A percentile compares a stretch with the other conserved stretches of the same genome.
Conservation (phyloP, 148 eudicot species). For the Tetragonia tetragonoides region DNA sequence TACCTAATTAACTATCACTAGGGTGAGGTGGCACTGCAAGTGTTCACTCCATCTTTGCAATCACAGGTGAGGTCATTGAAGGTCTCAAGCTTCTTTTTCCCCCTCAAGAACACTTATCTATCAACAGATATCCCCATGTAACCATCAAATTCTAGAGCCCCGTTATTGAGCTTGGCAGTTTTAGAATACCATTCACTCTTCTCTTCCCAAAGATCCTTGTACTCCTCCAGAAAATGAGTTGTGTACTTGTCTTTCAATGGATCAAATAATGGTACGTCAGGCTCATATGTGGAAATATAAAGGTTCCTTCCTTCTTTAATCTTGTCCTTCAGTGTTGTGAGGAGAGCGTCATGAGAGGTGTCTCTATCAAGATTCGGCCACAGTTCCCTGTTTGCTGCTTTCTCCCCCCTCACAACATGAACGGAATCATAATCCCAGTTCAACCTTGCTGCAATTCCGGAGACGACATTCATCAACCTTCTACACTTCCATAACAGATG, state of each 20-base stretch:
- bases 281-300: slow-evolving; percentile 74
- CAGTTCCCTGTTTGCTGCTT: slow-evolving; percentile 62
- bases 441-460: slow-evolving; percentile 63
- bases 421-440: slow-evolving; percentile 93
- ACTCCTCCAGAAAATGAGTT: slow-evolving; percentile 80
- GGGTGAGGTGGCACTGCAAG: slow-evolving; percentile 55
- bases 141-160: slow-evolving; percentile 84
- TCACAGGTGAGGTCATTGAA: slow-evolving; percentile 91
- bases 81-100: slow-evolving; percentile 86
- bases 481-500: slow-evolving; percentile 84
- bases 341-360: slow-evolving; percentile 71
- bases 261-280: slow-evolving; percentile 60
- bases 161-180: slow-evolving; percentile 66
- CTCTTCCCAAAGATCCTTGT: slow-evolving; percentile 81
- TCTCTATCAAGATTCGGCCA: slow-evolving; percentile 93
- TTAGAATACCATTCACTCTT: slow-evolving; percentile 81
- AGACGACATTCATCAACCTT: slow-evolving; percentile 81
- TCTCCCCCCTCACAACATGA: slow-evolving; percentile 85
- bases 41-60: slow-evolving; percentile 93
- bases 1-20: slow-evolving; percentile 3
- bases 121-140: slow-evolving; percentile 91
- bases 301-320: slow-evolving; percentile 79
- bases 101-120: slow-evolving; percentile 91
- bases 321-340: slow-evolving; percentile 52
- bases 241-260: slow-evolving; percentile 86